These are phyloP conservation scores for Physcia stellaris DNA, from an alignment of 495 filamentous ascomycete genomes.

Conservation along the genomic window DNA sequence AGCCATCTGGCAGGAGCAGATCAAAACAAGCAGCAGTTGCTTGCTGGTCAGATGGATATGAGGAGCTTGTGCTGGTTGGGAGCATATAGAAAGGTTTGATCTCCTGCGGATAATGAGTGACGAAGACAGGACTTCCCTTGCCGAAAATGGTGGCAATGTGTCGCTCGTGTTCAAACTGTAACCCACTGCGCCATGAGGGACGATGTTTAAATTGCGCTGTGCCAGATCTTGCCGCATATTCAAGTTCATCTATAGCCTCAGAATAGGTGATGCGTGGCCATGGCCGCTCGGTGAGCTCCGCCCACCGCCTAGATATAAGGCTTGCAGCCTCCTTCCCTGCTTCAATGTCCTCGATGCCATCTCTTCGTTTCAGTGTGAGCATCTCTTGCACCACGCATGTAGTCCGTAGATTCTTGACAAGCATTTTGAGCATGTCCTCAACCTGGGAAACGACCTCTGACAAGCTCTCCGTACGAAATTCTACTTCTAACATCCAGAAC, in stretches of 20 bases:
- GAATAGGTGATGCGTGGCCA: conserved; percentile 86
- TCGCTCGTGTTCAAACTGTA: conserved; percentile 88
- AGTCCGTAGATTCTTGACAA: conserved; percentile 40
- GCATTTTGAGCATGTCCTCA: conserved; percentile 58
- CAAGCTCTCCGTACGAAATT: conserved; percentile 64
- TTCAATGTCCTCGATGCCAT: conserved; percentile 17
- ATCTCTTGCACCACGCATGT: conserved; percentile 53
- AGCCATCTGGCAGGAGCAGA: conserved; percentile 76
- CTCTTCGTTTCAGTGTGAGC: conserved; percentile 26
- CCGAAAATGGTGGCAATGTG: conserved; percentile 66
- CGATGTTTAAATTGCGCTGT: conserved; percentile 45
- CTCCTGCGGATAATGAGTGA: conserved; percentile 76
- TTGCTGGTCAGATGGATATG: conserved; percentile 4
- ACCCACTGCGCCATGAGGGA: conserved; percentile 56
- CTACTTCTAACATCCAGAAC: conserved; percentile 97
- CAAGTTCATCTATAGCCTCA: conserved; percentile 55
- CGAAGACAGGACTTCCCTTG: conserved; percentile 63
- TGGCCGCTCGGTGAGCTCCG: conserved; percentile 39
- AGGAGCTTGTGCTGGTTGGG: conserved; percentile 25
- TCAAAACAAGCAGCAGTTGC: conserved; percentile 88
- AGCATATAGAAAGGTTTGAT: conserved; percentile 98
- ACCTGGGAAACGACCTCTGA: conserved; percentile 58
- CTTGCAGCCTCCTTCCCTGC: neutral
- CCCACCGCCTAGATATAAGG: conserved; percentile 43
- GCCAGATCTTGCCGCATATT: conserved; percentile 38